Percentiles rank a stretch among this genome's conserved stretches.
These are phyloP conservation scores for Physocladia obscura DNA, from an alignment of 192 early-diverging fungal genomes.

Conservation along the genomic window DNA sequence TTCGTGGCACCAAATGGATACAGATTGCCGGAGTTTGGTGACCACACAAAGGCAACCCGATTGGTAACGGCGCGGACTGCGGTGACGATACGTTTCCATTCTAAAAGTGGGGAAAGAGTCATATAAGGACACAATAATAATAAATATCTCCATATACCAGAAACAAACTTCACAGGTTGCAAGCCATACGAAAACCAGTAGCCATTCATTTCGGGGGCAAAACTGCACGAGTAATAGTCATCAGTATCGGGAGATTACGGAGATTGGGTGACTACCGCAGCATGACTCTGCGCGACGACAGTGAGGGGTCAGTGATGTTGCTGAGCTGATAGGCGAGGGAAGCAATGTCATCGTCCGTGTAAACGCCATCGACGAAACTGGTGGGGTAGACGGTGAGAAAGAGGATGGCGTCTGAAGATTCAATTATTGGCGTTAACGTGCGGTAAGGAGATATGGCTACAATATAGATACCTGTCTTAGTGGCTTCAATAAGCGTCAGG, in stretches of 20 bases:
- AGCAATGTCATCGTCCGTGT: constrained; percentile 22
- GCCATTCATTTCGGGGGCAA: constrained; percentile 38
- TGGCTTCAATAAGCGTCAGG: constrained; percentile 21
- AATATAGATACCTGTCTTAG: constrained; percentile 9
- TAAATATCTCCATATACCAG: no score
- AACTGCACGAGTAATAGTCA: constrained; percentile 9
- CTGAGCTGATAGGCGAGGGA: constrained; percentile 31
- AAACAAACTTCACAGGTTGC: no score
- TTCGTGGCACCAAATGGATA: constrained; percentile 37
- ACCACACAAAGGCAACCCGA: constrained; percentile 41
- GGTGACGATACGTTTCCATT: neutral
- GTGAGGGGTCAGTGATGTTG: constrained; percentile 26
- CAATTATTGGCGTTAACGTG: neutral
- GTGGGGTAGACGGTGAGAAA: constrained; percentile 30
- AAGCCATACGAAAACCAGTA: constrained; percentile 2
- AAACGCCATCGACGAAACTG: neutral
- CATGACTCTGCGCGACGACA: constrained; percentile 33
- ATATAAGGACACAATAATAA: no score
- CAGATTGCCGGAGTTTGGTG: constrained; percentile 37
- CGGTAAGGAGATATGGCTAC: neutral
- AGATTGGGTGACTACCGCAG: constrained; percentile 1
- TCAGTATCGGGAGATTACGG: neutral
- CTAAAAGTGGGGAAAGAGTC: no score
- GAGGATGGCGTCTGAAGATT: constrained; percentile 19
- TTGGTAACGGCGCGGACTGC: constrained; percentile 16